Conservation (phyloP, 1,139 yeast genomes). For the Yamadazyma kanchanaburiensis region DNA sequence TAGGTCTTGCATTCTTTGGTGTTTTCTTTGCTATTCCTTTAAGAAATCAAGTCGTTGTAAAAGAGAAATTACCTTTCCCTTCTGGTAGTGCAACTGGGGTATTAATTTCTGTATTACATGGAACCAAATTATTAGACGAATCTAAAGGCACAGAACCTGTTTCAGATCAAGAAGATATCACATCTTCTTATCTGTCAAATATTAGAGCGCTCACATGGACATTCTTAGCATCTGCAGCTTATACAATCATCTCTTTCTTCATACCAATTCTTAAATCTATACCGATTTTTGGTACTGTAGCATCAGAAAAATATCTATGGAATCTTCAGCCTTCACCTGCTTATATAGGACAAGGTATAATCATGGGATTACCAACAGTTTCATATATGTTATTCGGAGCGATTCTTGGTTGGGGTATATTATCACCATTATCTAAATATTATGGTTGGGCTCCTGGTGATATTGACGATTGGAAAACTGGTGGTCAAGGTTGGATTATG, state of each 20-base stretch:
- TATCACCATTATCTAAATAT: slow-evolving; percentile 74
- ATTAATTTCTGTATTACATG: slow-evolving; percentile 80
- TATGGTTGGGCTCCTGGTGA: slow-evolving; percentile 88
- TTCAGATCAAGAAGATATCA: background rate
- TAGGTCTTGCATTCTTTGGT: slow-evolving; percentile 88
- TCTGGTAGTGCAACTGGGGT: slow-evolving; percentile 97
- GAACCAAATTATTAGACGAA: slow-evolving; percentile 54
- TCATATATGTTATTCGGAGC: slow-evolving; percentile 90
- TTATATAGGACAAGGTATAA: slow-evolving; percentile 94
- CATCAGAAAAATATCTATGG: slow-evolving; percentile 77
- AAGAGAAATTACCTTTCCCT: slow-evolving; percentile 86
- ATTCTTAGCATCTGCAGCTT: slow-evolving; percentile 65
- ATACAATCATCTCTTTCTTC: slow-evolving; percentile 71
- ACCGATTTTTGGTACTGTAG: slow-evolving; percentile 68
- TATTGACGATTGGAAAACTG: slow-evolving; percentile 87
- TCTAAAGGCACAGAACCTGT: slow-evolving; percentile 1
- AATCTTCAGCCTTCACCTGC: slow-evolving; percentile 96
- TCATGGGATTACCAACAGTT: slow-evolving; percentile 94
- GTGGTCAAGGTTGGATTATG: slow-evolving; percentile 96
- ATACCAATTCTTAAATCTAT: slow-evolving; percentile 63
- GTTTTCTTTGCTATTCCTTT: slow-evolving; percentile 92
- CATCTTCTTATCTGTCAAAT: slow-evolving; percentile 46
- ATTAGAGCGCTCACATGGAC: slow-evolving; percentile 56
- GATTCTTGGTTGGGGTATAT: slow-evolving; percentile 83
- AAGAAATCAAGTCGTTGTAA: slow-evolving; percentile 77